Evolutionary conservation across 148 eudicot species (phyloP).

Genomic region (Rhododendron henanense): DNA sequence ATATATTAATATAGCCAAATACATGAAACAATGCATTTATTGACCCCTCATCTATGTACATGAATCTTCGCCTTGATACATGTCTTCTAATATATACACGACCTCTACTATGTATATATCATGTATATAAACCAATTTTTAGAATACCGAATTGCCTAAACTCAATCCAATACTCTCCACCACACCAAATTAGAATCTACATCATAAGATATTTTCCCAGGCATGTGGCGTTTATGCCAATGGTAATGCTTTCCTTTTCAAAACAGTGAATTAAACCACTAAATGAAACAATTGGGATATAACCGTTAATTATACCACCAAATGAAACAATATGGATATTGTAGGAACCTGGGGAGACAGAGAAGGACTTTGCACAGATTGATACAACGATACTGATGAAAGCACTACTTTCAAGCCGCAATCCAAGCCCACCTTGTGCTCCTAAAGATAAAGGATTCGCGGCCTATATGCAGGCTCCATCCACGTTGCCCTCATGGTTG

Average conservation of each 20-base stretch:
- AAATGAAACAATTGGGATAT: not conserved
- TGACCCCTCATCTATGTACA: not conserved
- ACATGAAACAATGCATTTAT: not conserved
- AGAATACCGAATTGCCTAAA: not conserved
- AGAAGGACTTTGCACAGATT: conserved; percentile 30
- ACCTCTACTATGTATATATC: not conserved
- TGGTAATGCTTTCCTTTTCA: not conserved
- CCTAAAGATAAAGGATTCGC: conserved; percentile 33
- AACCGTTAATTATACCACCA: not conserved
- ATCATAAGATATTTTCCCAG: not conserved
- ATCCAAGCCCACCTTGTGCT: conserved; percentile 25
- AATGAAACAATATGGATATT: not conserved
- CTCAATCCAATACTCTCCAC: not conserved
- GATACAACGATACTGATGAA: conserved; percentile 32
- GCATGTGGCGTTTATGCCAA: not conserved
- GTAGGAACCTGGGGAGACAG: conserved; percentile 49
- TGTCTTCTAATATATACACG: not conserved
- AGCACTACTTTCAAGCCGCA: conserved; percentile 24
- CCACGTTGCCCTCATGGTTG: conserved; percentile 50
- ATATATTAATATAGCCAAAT: not conserved
- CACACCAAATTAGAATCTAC: not conserved
- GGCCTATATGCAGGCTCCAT: not conserved
- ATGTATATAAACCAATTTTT: not conserved
- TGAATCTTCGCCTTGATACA: not conserved
- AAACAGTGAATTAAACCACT: not conserved